Conservation (phyloP, 1,284 basidiomycete species). For the Stereum hirsutum region DNA sequence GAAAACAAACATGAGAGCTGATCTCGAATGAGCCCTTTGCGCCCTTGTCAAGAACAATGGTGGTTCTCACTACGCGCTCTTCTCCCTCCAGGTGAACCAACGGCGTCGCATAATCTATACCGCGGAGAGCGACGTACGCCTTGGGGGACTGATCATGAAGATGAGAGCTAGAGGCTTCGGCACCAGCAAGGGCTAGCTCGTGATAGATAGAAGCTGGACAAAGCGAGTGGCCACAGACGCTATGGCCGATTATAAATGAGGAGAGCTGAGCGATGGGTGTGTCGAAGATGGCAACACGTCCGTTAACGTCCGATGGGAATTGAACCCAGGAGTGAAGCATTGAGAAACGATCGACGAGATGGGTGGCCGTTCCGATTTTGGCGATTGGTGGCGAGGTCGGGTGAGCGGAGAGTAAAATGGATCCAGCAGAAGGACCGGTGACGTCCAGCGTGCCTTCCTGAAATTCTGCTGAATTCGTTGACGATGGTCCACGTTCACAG, state of each 20-base stretch:
- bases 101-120: slow-evolving; percentile 41
- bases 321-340: slow-evolving; percentile 37
- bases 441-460: too few species aligned
- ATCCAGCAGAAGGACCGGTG: too few species aligned
- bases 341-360: slow-evolving; percentile 21
- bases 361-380: not conserved
- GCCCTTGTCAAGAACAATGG: slow-evolving; percentile 27
- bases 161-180: slow-evolving; percentile 24
- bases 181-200: slow-evolving; percentile 42
- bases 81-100: slow-evolving; percentile 36
- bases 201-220: slow-evolving; percentile 65
- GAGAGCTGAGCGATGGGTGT: slow-evolving; percentile 37
- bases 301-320: slow-evolving; percentile 29
- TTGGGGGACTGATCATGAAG: slow-evolving; percentile 21
- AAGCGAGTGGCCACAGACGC: slow-evolving; percentile 46
- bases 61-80: slow-evolving; percentile 28
- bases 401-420: too few species aligned
- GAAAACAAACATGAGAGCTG: slow-evolving; percentile 26
- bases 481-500: too few species aligned
- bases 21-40: slow-evolving; percentile 36
- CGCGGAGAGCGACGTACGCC: slow-evolving; percentile 29
- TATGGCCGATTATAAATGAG: slow-evolving; percentile 46
- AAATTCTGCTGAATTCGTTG: too few species aligned
- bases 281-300: slow-evolving; percentile 38
- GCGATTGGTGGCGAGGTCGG: too few species aligned